Conservation (phyloP, 2,329 filamentous ascomycete genomes). For the Phialemonium atrogriseum region DNA sequence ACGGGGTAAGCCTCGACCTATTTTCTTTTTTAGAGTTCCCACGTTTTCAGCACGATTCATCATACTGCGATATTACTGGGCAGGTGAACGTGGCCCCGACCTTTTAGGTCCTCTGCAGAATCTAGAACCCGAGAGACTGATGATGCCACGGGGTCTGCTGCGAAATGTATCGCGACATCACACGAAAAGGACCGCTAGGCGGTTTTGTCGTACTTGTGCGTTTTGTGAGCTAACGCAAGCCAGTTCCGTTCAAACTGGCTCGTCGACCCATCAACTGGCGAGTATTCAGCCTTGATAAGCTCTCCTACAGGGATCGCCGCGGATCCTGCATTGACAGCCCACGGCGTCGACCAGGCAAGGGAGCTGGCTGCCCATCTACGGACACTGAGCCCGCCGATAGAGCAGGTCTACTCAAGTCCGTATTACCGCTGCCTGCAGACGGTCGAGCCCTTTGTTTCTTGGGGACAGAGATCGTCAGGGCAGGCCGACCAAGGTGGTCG, state of each 20-base stretch:
- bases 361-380: conserved; percentile 64
- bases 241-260: conserved; percentile 89
- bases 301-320: conserved; percentile 83
- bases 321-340: conserved; percentile 78
- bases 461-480: neutral
- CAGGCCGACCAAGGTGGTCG: no score
- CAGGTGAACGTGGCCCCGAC: no score
- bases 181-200: no score
- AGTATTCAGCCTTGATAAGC: conserved; percentile 63
- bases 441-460: conserved; percentile 56
- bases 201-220: no score
- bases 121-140: no score
- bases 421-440: conserved; percentile 88
- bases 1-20: conserved; percentile 52
- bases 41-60: neutral
- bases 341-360: conserved; percentile 76
- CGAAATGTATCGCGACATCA: no score
- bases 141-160: no score
- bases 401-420: conserved; percentile 73
- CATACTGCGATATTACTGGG: neutral
- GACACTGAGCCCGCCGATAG: conserved; percentile 56
- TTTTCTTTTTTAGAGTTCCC: conserved; percentile 8
- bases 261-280: conserved; percentile 71
- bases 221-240: neutral
- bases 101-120: no score